Evolutionary conservation across 2,329 filamentous ascomycete species (phyloP).

Genomic region (Phyllosticta capitalensis): DNA sequence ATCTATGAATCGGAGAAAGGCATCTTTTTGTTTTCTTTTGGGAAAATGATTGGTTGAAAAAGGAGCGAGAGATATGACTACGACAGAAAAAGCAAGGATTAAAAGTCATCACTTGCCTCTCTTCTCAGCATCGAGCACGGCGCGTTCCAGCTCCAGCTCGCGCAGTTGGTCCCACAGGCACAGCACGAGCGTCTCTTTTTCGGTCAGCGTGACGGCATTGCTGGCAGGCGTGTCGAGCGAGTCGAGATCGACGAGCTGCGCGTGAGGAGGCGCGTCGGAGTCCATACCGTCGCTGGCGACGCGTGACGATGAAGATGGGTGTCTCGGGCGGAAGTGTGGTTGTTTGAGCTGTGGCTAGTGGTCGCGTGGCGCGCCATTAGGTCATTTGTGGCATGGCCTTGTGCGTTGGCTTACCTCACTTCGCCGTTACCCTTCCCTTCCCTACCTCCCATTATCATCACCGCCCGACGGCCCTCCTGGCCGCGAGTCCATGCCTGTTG

Average conservation of each 20-base stretch:
- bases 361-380: background rate
- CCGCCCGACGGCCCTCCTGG: conserved; percentile 4
- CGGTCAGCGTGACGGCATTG: conserved; percentile 50
- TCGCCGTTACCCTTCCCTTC: conserved; percentile 8
- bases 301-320: conserved; percentile 6
- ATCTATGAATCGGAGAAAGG: background rate
- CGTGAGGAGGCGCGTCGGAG: background rate
- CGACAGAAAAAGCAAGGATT: background rate
- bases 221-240: conserved; percentile 35
- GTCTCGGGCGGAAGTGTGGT: conserved; percentile 3
- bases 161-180: conserved; percentile 62
- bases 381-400: background rate
- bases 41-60: background rate
- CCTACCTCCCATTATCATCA: conserved; percentile 17
- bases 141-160: conserved; percentile 62
- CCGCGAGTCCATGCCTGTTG: conserved; percentile 2
- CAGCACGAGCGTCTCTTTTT: conserved; percentile 56
- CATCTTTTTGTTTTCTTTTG: background rate
- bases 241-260: conserved; percentile 16
- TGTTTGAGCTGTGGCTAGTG: conserved; percentile 5
- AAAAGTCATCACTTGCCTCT: background rate
- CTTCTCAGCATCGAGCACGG: conserved; percentile 46
- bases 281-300: conserved; percentile 7
- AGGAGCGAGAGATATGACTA: background rate
- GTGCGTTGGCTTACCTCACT: background rate